Conservation (phyloP, 2,329 filamentous ascomycete genomes). For the Pseudofabraea citricarpa region DNA sequence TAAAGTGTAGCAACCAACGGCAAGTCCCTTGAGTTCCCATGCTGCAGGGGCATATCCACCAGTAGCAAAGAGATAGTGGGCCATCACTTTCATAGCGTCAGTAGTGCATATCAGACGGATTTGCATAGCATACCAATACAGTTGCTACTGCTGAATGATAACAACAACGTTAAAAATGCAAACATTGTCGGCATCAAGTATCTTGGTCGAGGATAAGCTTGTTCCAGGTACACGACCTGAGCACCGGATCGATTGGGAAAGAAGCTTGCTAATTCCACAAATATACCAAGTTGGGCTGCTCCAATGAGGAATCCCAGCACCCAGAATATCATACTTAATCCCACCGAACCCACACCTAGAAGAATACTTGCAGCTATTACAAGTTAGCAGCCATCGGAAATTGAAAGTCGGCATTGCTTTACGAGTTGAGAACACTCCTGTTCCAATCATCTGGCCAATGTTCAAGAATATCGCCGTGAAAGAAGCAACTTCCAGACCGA, state of each 20-base stretch:
- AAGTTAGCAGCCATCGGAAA: too few species aligned
- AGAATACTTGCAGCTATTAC: constrained; percentile 53
- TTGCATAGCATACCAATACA: constrained; percentile 38
- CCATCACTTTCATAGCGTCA: constrained; percentile 38
- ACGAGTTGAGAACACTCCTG: too few species aligned
- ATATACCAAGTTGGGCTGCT: constrained; percentile 48
- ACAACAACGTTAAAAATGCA: constrained; percentile 56
- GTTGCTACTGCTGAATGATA: constrained; percentile 64
- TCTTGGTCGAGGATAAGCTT: constrained; percentile 58
- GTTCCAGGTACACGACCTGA: constrained; percentile 65
- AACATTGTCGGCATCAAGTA: constrained; percentile 62
- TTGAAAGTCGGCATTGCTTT: too few species aligned
- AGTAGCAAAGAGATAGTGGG: constrained; percentile 58
- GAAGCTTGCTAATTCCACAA: constrained; percentile 59
- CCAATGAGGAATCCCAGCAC: constrained; percentile 56
- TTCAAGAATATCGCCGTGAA: constrained; percentile 56
- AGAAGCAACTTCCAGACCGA: constrained; percentile 54
- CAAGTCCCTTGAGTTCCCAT: constrained; percentile 66
- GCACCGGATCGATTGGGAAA: constrained; percentile 63
- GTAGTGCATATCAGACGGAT: neutral
- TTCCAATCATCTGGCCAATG: constrained; percentile 59
- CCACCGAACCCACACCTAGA: constrained; percentile 54
- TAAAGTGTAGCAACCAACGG: constrained; percentile 40
- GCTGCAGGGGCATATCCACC: constrained; percentile 41
- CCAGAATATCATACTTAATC: constrained; percentile 61